These are phyloP conservation scores for Fusarium sp. DNA, from an alignment of 2,329 filamentous ascomycete species.

Conservation along the genomic window DNA sequence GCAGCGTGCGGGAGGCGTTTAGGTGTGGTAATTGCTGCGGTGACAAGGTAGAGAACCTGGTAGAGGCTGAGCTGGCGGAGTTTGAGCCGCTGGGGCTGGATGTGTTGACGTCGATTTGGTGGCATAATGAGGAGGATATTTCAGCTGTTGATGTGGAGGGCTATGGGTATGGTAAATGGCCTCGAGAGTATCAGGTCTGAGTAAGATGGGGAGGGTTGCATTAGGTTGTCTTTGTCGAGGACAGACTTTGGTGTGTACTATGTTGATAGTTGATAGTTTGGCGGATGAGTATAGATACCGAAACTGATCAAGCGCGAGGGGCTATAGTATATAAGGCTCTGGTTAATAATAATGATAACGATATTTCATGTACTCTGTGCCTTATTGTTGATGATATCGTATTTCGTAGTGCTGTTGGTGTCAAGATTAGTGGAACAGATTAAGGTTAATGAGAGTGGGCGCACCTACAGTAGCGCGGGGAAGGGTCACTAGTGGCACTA, in stretches of 20 bases:
- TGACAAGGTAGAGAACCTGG: neutral
- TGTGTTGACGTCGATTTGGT: slow-evolving; percentile 17
- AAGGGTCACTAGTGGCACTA: slow-evolving; percentile 13
- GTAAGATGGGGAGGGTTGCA: slow-evolving; percentile 9
- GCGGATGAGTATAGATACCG: neutral
- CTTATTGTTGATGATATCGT: neutral
- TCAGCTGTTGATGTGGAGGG: slow-evolving; percentile 22
- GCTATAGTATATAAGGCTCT: too few relatives aligned
- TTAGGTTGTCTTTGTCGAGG: neutral
- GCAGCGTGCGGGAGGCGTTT: slow-evolving; percentile 20
- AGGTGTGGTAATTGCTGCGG: slow-evolving; percentile 2
- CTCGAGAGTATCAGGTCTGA: slow-evolving; percentile 10
- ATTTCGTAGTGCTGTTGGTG: neutral
- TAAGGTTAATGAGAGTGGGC: slow-evolving; percentile 33
- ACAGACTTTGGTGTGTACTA: neutral
- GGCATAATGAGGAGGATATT: slow-evolving; percentile 18
- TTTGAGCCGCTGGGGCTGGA: slow-evolving; percentile 22
- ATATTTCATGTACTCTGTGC: neutral
- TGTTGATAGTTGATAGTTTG: neutral
- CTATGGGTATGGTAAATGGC: slow-evolving; percentile 19
- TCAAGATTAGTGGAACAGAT: slow-evolving; percentile 20
- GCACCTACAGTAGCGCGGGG: slow-evolving; percentile 30
- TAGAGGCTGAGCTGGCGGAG: slow-evolving; percentile 9
- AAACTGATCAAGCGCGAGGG: neutral
- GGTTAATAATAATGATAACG: too few relatives aligned